These are phyloP conservation scores for Saccharomycopsis schoenii DNA, from an alignment of 805 yeast genomes.

Conservation along the genomic window DNA sequence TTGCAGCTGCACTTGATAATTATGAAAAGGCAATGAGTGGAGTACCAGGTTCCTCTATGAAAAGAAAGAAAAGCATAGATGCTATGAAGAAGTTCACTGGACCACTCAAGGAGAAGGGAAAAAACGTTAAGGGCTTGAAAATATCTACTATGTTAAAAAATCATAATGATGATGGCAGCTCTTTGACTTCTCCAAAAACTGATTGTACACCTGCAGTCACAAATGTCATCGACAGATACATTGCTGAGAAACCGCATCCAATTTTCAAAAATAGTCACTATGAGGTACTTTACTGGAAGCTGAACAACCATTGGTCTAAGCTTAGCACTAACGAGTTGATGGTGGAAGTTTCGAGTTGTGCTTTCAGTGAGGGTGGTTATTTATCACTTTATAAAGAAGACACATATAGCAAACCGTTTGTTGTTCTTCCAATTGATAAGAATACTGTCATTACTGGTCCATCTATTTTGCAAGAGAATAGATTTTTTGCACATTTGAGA, in stretches of 20 bases:
- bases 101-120: background rate
- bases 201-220: background rate
- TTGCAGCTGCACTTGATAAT: background rate
- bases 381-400: constrained; percentile 9
- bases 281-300: constrained; percentile 12
- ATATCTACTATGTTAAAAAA: background rate
- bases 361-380: constrained; percentile 1
- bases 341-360: constrained; percentile 9
- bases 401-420: constrained; percentile 9
- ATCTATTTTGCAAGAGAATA: background rate
- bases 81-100: constrained; percentile 7
- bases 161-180: background rate
- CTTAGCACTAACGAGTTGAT: constrained; percentile 3
- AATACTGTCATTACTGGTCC: constrained; percentile 4
- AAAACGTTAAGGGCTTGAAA: constrained; percentile 1
- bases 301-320: constrained; percentile 9
- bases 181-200: background rate
- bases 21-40: background rate
- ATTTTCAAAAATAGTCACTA: constrained; percentile 8
- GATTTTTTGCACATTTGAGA: constrained; percentile 13
- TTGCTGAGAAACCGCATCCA: background rate
- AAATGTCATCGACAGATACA: constrained; percentile 5
- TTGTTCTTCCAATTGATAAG: constrained; percentile 11
- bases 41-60: background rate
- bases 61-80: background rate